Evolutionary conservation across 2,329 filamentous ascomycete genomes (phyloP).

Genomic region (Ascochyta viciae-villosae): DNA sequence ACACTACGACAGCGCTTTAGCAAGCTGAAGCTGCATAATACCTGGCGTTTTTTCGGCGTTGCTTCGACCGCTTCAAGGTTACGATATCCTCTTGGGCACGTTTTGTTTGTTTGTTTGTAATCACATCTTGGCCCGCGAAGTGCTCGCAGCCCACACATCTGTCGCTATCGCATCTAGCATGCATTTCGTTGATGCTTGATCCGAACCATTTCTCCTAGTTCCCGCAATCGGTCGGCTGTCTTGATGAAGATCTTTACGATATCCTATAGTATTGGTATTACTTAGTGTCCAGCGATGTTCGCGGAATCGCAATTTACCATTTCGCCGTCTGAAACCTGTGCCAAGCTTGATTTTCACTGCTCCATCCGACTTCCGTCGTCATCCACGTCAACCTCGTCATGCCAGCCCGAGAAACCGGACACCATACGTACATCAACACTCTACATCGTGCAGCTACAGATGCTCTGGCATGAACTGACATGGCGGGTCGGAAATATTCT

Average conservation of each 20-base stretch:
- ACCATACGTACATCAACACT: neutral
- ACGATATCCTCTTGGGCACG: slow-evolving; percentile 21
- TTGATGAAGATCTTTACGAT: slow-evolving; percentile 13
- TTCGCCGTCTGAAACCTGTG: neutral
- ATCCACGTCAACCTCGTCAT: neutral
- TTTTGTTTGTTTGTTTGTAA: slow-evolving; percentile 11
- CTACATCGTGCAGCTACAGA: slow-evolving; percentile 3
- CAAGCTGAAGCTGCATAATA: slow-evolving; percentile 24
- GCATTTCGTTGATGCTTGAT: slow-evolving; percentile 19
- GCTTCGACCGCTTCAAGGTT: slow-evolving; percentile 10
- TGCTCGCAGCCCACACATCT: slow-evolving; percentile 27
- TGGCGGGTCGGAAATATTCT: slow-evolving; percentile 1
- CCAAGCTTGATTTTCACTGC: neutral
- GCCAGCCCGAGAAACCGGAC: neutral
- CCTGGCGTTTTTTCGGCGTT: slow-evolving; percentile 19
- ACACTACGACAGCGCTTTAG: slow-evolving; percentile 13
- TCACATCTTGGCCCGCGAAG: slow-evolving; percentile 22
- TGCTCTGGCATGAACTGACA: slow-evolving; percentile 2
- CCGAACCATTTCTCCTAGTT: slow-evolving; percentile 1
- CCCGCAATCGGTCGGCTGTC: slow-evolving; percentile 6
- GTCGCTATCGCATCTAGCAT: slow-evolving; percentile 30
- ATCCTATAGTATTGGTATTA: slow-evolving; percentile 20
- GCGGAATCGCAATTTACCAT: slow-evolving; percentile 14
- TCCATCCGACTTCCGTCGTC: neutral
- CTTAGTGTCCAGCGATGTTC: slow-evolving; percentile 6